Base-by-base conservation (phyloP, 768 basidiomycete genomes). In the Candolleomyces eurysporus region DNA sequence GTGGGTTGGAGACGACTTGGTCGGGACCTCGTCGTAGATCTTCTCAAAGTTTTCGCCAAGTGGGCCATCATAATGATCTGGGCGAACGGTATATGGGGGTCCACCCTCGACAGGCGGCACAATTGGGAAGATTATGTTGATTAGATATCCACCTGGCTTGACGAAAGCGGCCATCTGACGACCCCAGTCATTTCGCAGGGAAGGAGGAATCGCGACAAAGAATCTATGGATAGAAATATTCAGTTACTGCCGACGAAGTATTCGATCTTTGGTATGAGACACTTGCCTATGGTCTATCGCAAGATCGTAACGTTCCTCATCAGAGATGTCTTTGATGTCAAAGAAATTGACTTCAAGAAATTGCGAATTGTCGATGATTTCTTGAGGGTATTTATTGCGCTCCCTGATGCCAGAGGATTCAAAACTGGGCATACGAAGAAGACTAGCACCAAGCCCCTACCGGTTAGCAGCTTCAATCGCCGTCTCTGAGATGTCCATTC, bases 141-240 rank as follows among this genome's bases (percentile, higher is more conserved):
- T 80, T 22, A 91, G 79, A 61, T 82, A 80, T 16, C 87, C 89
- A 0, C 87, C 89, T 0, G 83, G 79, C 59, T 84, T 86, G 56
- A 87, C 70, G 16, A 91, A 69, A 16, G 76, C 72, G 1, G 75
- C 72, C 72, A 91, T 86, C 64, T 86, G 78, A 14, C 67, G 64
- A 0, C 82, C 90, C 89, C 88, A 90, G 17, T 78, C 78, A 3
- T 64, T 48, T 11, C 90, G 79, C 42, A 70, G 74, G 2, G 72
- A 61, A 0, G 86, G 89, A 0, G 83, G 84, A 21, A 92, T 84
- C 2, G 90, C 89, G 48, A 87, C 86, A 69, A 92, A 91, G 75
- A 91, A 90, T 1, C 86, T 88, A n/a, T 17, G 54, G 13, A 11
- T 22, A 26, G 42, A 40, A 40, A 5, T 14, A 16, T 58, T 31